Conservation (phyloP, 192 early-diverging fungal genomes). For the Geosiphon pyriformis region DNA sequence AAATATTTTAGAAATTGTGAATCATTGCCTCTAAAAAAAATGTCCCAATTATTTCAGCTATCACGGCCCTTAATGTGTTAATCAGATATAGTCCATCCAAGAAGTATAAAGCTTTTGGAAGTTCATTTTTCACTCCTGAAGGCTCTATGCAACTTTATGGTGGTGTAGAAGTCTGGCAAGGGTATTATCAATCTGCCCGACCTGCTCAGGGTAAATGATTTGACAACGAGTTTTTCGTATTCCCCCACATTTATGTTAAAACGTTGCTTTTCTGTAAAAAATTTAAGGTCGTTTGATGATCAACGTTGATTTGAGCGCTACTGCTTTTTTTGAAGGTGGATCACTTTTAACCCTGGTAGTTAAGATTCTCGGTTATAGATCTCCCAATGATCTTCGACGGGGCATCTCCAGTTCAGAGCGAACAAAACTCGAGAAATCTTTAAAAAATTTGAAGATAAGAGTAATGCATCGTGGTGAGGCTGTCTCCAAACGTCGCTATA, state of each 20-base stretch:
- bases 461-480: slow-evolving; percentile 58
- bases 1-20: neutral
- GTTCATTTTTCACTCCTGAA: slow-evolving; percentile 84
- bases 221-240: neutral
- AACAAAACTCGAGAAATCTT: slow-evolving; percentile 36
- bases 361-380: slow-evolving; percentile 55
- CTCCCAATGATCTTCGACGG: slow-evolving; percentile 38
- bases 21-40: neutral
- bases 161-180: slow-evolving; percentile 88
- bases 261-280: neutral
- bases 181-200: slow-evolving; percentile 82
- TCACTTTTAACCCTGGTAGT: slow-evolving; percentile 63
- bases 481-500: slow-evolving; percentile 55
- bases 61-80: slow-evolving; percentile 71
- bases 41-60: slow-evolving; percentile 22
- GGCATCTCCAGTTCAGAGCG: slow-evolving; percentile 38
- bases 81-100: slow-evolving; percentile 73
- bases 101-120: slow-evolving; percentile 68
- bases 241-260: neutral
- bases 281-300: slow-evolving; percentile 50
- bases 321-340: slow-evolving; percentile 58
- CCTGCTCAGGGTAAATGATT: slow-evolving; percentile 55
- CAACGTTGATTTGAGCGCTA: slow-evolving; percentile 65
- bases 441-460: slow-evolving; percentile 51
- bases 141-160: slow-evolving; percentile 44